A percentile compares a stretch with the other conserved stretches of the same genome.
phyloP scores from a whole-genome alignment of 306 rosid genomes.

The Macrotyloma uniflorum region DNA sequence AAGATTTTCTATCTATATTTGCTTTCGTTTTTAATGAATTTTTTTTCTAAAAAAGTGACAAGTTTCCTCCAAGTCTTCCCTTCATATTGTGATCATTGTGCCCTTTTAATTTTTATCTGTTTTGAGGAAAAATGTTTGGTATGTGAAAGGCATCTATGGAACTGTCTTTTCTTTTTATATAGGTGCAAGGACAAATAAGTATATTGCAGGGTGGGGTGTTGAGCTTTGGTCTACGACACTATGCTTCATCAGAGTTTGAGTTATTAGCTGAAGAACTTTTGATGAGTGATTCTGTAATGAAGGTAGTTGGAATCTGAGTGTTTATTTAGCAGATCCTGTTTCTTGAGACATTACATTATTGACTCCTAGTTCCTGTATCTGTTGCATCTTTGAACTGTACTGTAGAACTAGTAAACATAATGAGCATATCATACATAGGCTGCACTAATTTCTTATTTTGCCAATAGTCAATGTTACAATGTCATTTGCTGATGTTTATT shows the following conservation, averaged over 20 bases:
- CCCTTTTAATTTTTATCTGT: slow-evolving; percentile 4
- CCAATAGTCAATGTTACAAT: background rate
- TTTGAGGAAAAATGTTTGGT: background rate
- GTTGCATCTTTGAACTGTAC: slow-evolving; percentile 15
- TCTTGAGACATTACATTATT: slow-evolving; percentile 21
- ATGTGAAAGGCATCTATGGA: slow-evolving; percentile 9
- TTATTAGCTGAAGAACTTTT: slow-evolving; percentile 92
- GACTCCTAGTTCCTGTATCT: slow-evolving; percentile 11
- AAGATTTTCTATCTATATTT: background rate
- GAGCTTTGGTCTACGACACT: slow-evolving; percentile 95
- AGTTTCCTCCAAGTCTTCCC: background rate
- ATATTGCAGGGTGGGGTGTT: slow-evolving; percentile 78
- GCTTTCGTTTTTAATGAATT: background rate
- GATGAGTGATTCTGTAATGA: slow-evolving; percentile 93
- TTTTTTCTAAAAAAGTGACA: background rate
- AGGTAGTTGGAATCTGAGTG: slow-evolving; percentile 54
- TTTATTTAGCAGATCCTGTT: slow-evolving; percentile 19
- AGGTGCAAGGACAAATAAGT: slow-evolving; percentile 99
- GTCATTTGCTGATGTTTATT: slow-evolving; percentile 11
- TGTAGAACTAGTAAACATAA: slow-evolving; percentile 21
- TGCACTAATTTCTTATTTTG: slow-evolving; percentile 10
- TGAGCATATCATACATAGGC: background rate
- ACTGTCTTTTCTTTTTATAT: slow-evolving; percentile 21
- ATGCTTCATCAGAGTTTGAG: slow-evolving; percentile 94
- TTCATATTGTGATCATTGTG: slow-evolving; percentile 16